Evolutionary conservation across 1,284 basidiomycete genomes (phyloP).

Genomic region (Ceratobasidium sp.): DNA sequence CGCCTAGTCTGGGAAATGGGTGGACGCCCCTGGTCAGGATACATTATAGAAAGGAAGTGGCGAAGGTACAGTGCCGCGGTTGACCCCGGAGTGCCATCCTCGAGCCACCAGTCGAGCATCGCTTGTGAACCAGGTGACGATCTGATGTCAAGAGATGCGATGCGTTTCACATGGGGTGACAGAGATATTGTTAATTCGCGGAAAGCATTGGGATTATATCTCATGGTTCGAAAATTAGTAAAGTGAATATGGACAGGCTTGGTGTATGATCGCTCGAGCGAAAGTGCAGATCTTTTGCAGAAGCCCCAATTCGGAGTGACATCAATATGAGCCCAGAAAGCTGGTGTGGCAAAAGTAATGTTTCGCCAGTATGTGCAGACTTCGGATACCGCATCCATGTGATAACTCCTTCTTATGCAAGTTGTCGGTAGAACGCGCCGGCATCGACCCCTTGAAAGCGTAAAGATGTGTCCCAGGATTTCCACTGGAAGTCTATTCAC

Average conservation of each 20-base stretch:
- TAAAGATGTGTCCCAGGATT: not conserved
- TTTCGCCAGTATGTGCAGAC: slow-evolving; percentile 1
- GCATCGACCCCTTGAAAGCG: not conserved
- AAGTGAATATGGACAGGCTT: not conserved
- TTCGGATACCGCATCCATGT: not conserved
- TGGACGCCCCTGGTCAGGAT: too few relatives aligned
- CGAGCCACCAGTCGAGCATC: not conserved
- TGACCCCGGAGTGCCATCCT: not conserved
- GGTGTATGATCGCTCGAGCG: not conserved
- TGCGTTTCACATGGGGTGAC: not conserved
- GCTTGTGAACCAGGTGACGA: not conserved
- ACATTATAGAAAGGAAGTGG: too few relatives aligned
- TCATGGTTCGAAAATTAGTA: not conserved
- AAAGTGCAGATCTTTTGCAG: not conserved
- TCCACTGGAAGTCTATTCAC: not conserved
- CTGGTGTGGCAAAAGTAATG: not conserved
- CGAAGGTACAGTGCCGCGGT: too few relatives aligned
- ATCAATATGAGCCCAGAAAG: not conserved
- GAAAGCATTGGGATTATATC: not conserved
- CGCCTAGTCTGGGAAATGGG: not conserved
- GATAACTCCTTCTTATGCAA: not conserved
- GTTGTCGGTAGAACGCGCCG: not conserved
- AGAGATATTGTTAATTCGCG: not conserved
- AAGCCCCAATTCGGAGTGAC: not conserved
- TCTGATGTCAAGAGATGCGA: not conserved